Evolutionary conservation across 2,329 filamentous ascomycete genomes (phyloP), one percentile per base, ranked within the genome.

Genomic region (Alternaria sp.): DNA sequence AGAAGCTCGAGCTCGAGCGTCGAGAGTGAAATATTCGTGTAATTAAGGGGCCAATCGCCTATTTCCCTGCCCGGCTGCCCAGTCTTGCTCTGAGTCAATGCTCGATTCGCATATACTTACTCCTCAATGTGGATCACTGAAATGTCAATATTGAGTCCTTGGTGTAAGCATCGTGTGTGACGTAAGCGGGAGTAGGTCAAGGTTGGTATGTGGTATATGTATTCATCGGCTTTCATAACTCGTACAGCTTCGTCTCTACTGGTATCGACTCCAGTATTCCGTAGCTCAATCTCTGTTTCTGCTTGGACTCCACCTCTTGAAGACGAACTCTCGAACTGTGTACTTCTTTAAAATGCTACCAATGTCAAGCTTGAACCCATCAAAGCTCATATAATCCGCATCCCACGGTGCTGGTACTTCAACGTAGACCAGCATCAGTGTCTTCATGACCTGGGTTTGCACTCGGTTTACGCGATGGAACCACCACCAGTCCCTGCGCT

Each of bases 391-490:
- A 4, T 50, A 23, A 37, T 80, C 78, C 3, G 82, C 81, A 50
- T 82, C 81, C 15, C 84, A 73, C 2, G 92, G 91, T 4, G 90
- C 86, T 3, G 96, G 96, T 6, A 99, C 86, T 68, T 98, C 94
- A 12, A 99, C 94, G 75, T 97, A 99, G 44, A 92, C 90, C 30
- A 99, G 79, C 41, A 98, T 89, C 69, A 99, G 79, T 53, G 90
- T 97, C 85, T 99, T 99, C 76, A 91, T 88, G 6, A 97, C 96
- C 72, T 97, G 93, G 1, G 90, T 90, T 71, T 98, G 89, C 15
- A 98, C 94, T 9, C 96, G 88, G 69, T 97, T 96, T 47, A 97
- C 87, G 49, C 92, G 91, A 81, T 97, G 95, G 55, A 98, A 83
- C 92, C 92, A 94, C 74, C 90, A 88, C 93, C 93, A 96, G 14